Base-by-base conservation (phyloP, 2,329 filamentous ascomycete genomes). In the Calonectria montana region DNA sequence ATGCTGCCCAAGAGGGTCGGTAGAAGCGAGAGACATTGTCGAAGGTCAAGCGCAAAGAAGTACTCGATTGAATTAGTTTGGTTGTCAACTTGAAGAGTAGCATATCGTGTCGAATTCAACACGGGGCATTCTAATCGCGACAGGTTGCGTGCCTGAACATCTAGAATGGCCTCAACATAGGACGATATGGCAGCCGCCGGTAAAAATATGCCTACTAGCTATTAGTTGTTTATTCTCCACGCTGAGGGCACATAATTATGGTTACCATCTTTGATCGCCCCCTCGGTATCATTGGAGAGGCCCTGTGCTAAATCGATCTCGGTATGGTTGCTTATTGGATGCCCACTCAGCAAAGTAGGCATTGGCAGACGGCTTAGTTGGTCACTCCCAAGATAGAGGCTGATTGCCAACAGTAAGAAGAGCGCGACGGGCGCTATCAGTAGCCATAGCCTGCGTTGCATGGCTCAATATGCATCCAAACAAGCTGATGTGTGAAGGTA, bases 11-110 rank as follows among this genome's bases (percentile, higher is more conserved):
- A 77, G 4, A 91, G 83, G 1, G 86, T 84, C 3, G 88, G 86
- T 10, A 91, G 84, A 1, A 90, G 76, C 2, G 77, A 65, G 6
- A 84, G 74, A 67, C 83, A 83, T 65, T 90, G 78, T 43, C 86
- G 83, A n/a, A 91, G 79, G 74, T 91, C 84, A n/a, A 91, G 81
- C 0, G 88, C 88, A 73, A 91, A 89, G 78, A 88, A 88, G 77
- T 87, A 89, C 16, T 80, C 78, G 23, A 76, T 72, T 70, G 35
- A 1, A 25, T 10, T 6, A 41, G 21, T 1, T 48, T 4, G 23
- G 18, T 29, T 59, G 50, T 0, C 39, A 1, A n/a, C 61, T 23
- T 23, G 69, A 43, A 83, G 77, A 18, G 75, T 67, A 3, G 72
- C 70, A 66, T 83, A 80, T 73, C 79, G 53, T 15, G 68, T 59